Percentiles rank a stretch among this genome's conserved stretches.
phyloP scores from a whole-genome alignment of 208 protist genomes.

The Porcisia deanei region DNA sequence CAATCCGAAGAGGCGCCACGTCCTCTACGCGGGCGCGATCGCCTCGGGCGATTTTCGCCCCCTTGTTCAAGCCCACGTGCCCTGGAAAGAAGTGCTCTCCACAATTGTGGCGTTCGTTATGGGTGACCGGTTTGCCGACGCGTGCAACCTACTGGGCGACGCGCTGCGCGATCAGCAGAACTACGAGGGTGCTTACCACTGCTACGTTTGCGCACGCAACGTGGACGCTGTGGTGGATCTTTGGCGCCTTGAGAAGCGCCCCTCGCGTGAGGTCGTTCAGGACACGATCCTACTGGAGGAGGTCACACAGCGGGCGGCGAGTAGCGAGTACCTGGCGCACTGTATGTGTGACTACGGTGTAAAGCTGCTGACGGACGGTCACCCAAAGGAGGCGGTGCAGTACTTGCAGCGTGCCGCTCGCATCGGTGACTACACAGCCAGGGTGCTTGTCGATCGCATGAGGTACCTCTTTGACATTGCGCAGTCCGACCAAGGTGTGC shows the following conservation, averaged over 20 bases:
- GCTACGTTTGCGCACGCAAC: constrained; percentile 79
- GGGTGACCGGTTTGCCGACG: constrained; percentile 62
- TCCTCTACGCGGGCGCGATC: constrained; percentile 71
- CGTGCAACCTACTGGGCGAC: constrained; percentile 66
- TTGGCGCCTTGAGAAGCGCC: constrained; percentile 46
- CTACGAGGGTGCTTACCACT: constrained; percentile 68
- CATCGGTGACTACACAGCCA: constrained; percentile 53
- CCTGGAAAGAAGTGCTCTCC: constrained; percentile 80
- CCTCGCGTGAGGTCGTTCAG: constrained; percentile 53
- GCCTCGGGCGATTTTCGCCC: constrained; percentile 59
- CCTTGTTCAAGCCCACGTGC: constrained; percentile 46
- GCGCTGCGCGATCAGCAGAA: constrained; percentile 48
- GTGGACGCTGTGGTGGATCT: constrained; percentile 72
- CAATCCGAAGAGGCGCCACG: constrained; percentile 58
- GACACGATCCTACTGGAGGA: constrained; percentile 73
- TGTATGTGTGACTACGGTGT: constrained; percentile 62
- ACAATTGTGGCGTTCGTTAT: constrained; percentile 64
- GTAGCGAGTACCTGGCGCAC: constrained; percentile 47
- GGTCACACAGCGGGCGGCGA: constrained; percentile 45
- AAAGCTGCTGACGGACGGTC: constrained; percentile 46
- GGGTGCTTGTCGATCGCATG: constrained; percentile 69
- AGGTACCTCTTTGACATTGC: constrained; percentile 40
- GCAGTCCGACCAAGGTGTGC: constrained; percentile 23
- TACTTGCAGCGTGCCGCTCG: constrained; percentile 63
- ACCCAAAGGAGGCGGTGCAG: constrained; percentile 42